Percentiles rank a stretch among this genome's conserved stretches.
These are phyloP conservation scores for Scheffersomyces coipomensis DNA, from an alignment of 805 yeast species.

Conservation along the genomic window DNA sequence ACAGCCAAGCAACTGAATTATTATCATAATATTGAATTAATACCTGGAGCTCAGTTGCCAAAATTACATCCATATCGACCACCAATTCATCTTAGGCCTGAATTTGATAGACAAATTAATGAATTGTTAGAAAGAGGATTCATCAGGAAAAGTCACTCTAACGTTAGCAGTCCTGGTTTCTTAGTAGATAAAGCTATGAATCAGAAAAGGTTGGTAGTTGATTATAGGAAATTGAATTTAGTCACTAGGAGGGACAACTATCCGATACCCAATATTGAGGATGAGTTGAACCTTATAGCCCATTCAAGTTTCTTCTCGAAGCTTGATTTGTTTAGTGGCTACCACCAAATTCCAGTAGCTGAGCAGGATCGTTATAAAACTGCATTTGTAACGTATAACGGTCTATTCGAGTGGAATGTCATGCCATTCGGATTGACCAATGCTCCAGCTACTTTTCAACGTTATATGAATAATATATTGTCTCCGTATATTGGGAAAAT, in stretches of 20 bases:
- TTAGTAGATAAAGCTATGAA: not conserved
- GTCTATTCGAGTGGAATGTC: slow-evolving; percentile 16
- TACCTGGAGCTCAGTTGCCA: too few relatives aligned
- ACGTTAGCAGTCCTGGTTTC: too few relatives aligned
- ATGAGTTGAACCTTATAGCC: too few relatives aligned
- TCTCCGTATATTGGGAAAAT: slow-evolving; percentile 5
- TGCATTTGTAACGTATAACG: slow-evolving; percentile 15
- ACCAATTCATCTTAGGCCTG: too few relatives aligned
- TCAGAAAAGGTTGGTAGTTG: slow-evolving; percentile 11
- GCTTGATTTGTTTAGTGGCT: slow-evolving; percentile 13
- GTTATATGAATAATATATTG: not conserved
- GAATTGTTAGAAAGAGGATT: too few relatives aligned
- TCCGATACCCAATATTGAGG: slow-evolving; percentile 17
- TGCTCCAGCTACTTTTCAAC: slow-evolving; percentile 21
- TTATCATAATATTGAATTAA: too few relatives aligned
- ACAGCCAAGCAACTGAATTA: too few relatives aligned
- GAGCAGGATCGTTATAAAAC: slow-evolving; percentile 11
- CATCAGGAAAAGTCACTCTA: too few relatives aligned
- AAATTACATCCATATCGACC: too few relatives aligned
- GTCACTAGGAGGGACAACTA: slow-evolving; percentile 11
- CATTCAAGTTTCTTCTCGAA: too few relatives aligned
- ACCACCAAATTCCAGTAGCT: slow-evolving; percentile 12
- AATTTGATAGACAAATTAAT: too few relatives aligned
- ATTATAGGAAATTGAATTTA: slow-evolving; percentile 11
- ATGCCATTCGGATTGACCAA: slow-evolving; percentile 21